Evolutionary conservation across 2,329 filamentous ascomycete species (phyloP), one percentile per base, ranked within the genome.

Genomic region (Domatiomyces globalis): DNA sequence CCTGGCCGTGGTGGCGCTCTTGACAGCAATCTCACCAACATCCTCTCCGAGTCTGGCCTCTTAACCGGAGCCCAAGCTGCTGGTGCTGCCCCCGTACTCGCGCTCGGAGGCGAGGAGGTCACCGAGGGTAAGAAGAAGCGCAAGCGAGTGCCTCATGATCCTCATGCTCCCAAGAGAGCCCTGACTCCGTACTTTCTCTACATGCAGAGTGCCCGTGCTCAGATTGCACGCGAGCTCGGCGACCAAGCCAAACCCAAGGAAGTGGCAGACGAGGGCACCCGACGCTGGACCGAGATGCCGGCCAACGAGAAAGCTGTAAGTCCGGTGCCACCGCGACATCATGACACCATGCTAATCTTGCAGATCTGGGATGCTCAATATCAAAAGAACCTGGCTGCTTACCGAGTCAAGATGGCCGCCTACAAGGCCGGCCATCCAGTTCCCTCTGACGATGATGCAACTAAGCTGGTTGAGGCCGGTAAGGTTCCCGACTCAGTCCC

Each of bases 121-220:
- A 71, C 69, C 1, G 76, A 73, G 8, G 78, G 81, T 63, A 85
- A 87, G 77, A 88, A 88, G 77, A 88, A 92, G 76, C 83, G 85
- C 69, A 90, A 92, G 77, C 89, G 89, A 75, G 80, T 83, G 55
- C 81, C 81, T 43, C 82, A 85, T 63, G 90, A 96, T 67, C 89
- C 89, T 60, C 94, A 95, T 67, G 89, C 89, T 5, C 90, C 90
- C 54, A 96, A 95, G 79, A 82, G 89, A 48, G 89, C 90, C 7
- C 70, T 95, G 64, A 96, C 90, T 5, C 88, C 90, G 2, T 95
- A 94, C 74, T 95, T 96, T 74, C 74, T 95, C 55, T 96, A 88
- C 73, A 87, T 94, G 76, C 85, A 94, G 67, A 83, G 85, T 58
- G 87, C 87, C 58, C 85, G 92, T 48, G 78, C 82, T 49, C 83